Evolutionary conservation across 2,329 filamentous ascomycete species (phyloP).

Genomic region (Thelonectria rubi): DNA sequence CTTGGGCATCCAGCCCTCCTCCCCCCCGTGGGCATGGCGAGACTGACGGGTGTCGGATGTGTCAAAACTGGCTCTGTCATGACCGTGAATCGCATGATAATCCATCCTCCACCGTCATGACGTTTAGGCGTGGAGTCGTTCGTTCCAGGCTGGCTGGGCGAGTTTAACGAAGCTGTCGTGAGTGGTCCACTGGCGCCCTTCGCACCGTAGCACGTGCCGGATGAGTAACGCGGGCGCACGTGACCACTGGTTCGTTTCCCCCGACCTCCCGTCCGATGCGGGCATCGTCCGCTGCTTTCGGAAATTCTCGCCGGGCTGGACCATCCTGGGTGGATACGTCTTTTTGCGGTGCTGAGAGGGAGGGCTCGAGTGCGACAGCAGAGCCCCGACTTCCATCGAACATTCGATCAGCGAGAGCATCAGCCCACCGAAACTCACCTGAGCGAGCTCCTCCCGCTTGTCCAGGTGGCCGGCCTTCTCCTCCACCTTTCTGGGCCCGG

Average conservation of each 20-base stretch:
- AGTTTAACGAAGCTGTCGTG: constrained; percentile 28
- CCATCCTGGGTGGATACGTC: not conserved
- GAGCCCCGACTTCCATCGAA: constrained; percentile 28
- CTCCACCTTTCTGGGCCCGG: constrained; percentile 4
- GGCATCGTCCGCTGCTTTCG: constrained; percentile 8
- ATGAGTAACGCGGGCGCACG: constrained; percentile 30
- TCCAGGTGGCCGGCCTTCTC: constrained; percentile 7
- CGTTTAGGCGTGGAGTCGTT: constrained; percentile 28
- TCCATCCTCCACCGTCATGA: constrained; percentile 57
- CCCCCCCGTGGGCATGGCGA: constrained; percentile 9
- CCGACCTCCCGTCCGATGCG: not conserved
- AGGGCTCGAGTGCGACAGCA: constrained; percentile 10
- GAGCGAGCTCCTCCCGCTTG: constrained; percentile 18
- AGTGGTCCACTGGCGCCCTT: constrained; percentile 25
- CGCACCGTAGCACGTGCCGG: constrained; percentile 11
- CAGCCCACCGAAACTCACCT: constrained; percentile 29
- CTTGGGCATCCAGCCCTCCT: constrained; percentile 7
- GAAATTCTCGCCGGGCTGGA: constrained; percentile 18
- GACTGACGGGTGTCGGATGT: constrained; percentile 61
- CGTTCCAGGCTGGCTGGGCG: constrained; percentile 8
- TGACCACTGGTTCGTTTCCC: constrained; percentile 18
- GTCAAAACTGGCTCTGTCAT: constrained; percentile 70
- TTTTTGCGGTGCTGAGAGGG: constrained; percentile 12
- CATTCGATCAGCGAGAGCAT: constrained; percentile 29
- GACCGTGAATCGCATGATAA: constrained; percentile 67